These are phyloP conservation scores for Apostasia shenzhenica DNA, from an alignment of 106 monocot species.

Conservation along the genomic window DNA sequence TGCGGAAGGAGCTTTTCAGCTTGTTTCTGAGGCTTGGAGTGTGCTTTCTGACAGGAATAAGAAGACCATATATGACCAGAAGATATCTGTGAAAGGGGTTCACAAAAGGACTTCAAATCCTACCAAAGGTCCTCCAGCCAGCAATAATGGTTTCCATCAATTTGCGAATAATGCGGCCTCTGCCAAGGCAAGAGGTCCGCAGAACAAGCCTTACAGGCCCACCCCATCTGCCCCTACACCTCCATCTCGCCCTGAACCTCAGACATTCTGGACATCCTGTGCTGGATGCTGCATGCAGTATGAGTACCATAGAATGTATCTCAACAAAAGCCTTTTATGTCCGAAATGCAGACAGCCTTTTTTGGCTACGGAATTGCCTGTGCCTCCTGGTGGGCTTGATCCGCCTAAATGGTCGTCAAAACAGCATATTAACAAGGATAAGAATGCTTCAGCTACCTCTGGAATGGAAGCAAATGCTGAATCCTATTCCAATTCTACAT, in stretches of 20 bases:
- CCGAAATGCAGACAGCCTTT: slow-evolving; percentile 39
- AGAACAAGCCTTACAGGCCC: background rate
- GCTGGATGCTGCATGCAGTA: slow-evolving; percentile 48
- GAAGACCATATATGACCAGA: slow-evolving; percentile 15
- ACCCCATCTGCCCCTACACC: slow-evolving; percentile 4
- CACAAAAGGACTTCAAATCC: background rate
- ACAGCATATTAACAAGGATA: slow-evolving; percentile 9
- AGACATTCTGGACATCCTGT: slow-evolving; percentile 55
- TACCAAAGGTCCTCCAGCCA: background rate
- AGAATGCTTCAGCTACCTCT: background rate
- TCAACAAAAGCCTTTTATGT: slow-evolving; percentile 50
- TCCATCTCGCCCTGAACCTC: background rate
- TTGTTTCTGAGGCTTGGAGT: slow-evolving; percentile 25
- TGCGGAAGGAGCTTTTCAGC: slow-evolving; percentile 18
- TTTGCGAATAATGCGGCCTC: slow-evolving; percentile 3
- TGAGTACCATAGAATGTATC: slow-evolving; percentile 40
- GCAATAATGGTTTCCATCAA: slow-evolving; percentile 7
- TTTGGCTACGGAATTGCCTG: slow-evolving; percentile 20
- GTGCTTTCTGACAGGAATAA: slow-evolving; percentile 20
- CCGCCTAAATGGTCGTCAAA: slow-evolving; percentile 7
- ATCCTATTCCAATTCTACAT: background rate
- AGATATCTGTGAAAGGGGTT: slow-evolving; percentile 9
- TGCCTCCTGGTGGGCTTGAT: background rate
- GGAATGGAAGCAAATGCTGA: slow-evolving; percentile 2
- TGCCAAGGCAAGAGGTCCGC: background rate